These are phyloP conservation scores for Auricularia cornea DNA, from an alignment of 768 basidiomycete genomes.

Conservation along the genomic window DNA sequence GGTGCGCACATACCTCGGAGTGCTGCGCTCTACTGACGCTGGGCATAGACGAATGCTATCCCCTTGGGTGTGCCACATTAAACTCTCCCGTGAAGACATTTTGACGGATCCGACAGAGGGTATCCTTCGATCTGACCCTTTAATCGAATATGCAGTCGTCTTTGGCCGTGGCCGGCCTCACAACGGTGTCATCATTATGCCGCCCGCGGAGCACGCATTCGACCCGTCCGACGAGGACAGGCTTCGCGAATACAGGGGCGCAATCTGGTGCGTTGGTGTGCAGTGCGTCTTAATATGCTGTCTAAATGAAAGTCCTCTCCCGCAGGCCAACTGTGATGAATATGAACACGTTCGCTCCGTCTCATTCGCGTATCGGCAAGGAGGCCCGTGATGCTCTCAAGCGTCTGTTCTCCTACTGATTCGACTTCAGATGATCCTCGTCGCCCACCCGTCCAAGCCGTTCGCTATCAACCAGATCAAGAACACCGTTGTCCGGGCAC, in stretches of 20 bases:
- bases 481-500: slow-evolving; percentile 29
- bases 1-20: slow-evolving; percentile 24
- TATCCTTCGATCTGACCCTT: slow-evolving; percentile 4
- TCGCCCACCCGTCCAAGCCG: slow-evolving; percentile 23
- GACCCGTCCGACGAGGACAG: slow-evolving; percentile 21
- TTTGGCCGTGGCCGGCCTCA: slow-evolving; percentile 23
- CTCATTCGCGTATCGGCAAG: slow-evolving; percentile 34
- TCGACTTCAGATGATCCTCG: slow-evolving; percentile 23
- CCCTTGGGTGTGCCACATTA: slow-evolving; percentile 17
- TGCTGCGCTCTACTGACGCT: too few relatives aligned
- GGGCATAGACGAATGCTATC: slow-evolving; percentile 32
- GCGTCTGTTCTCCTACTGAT: too few relatives aligned
- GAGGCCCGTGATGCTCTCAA: slow-evolving; percentile 20
- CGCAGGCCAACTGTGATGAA: slow-evolving; percentile 35
- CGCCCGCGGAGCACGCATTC: slow-evolving; percentile 23
- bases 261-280: neutral
- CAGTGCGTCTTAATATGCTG: too few relatives aligned
- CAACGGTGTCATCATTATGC: slow-evolving; percentile 33
- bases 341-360: slow-evolving; percentile 8
- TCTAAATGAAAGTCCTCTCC: neutral
- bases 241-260: slow-evolving; percentile 20
- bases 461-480: slow-evolving; percentile 31
- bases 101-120: slow-evolving; percentile 22
- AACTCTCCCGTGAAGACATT: slow-evolving; percentile 1
- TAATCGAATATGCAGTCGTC: slow-evolving; percentile 3